Evolutionary conservation across 2,329 filamentous ascomycete genomes (phyloP).

Genomic region (Colletotrichum acutatum): DNA sequence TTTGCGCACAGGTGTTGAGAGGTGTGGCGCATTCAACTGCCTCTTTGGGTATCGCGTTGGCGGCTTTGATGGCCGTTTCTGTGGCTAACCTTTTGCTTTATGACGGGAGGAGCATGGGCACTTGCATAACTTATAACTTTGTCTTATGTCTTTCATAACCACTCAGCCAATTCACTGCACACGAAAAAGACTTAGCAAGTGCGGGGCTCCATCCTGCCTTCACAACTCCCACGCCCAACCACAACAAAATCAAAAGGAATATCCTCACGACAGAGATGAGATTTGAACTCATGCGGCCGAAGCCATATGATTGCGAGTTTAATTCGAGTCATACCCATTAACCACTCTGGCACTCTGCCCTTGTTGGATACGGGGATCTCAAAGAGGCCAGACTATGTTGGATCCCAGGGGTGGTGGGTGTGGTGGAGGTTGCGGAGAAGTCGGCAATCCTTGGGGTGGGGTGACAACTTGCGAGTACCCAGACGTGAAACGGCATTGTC

Average conservation of each 20-base stretch:
- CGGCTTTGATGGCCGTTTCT: neutral
- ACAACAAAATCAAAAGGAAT: neutral
- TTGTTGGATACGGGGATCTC: neutral
- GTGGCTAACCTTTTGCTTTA: neutral
- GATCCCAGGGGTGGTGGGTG: no score
- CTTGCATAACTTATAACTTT: neutral
- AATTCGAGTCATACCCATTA: conserved; percentile 32
- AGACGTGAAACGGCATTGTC: no score
- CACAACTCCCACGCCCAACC: neutral
- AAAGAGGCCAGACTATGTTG: rapidly evolving
- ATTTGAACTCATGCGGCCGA: conserved; percentile 33
- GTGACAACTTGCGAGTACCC: no score
- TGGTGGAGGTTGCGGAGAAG: no score
- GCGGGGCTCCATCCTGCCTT: no score
- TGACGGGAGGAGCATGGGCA: neutral
- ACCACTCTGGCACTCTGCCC: conserved; percentile 32
- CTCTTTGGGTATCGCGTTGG: neutral
- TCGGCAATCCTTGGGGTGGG: no score
- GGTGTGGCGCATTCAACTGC: neutral
- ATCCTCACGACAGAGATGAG: conserved; percentile 23
- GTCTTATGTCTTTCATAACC: neutral
- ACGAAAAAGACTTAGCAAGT: neutral
- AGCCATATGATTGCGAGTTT: conserved; percentile 29
- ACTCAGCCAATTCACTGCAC: no score
- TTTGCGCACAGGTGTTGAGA: neutral